A percentile compares a stretch with the other conserved stretches of the same genome.
Evolutionary conservation across 2,329 filamentous ascomycete species (phyloP).

Genomic region (Colletotrichum euphorbiae): DNA sequence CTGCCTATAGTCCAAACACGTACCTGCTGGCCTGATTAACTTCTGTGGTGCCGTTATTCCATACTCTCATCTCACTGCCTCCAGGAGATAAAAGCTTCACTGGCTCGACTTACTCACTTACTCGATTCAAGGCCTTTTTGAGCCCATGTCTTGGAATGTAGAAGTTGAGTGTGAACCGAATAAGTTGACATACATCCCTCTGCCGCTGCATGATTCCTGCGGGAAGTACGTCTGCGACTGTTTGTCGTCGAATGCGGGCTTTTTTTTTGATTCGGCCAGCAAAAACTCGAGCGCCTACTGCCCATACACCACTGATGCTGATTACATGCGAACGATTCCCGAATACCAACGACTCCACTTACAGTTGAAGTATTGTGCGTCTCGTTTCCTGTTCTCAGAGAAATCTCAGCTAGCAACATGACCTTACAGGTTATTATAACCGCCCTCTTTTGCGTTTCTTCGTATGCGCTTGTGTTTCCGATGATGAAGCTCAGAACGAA

Average conservation of each 20-base stretch:
- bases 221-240: constrained; percentile 15
- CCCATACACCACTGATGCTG: constrained; percentile 39
- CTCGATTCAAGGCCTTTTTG: constrained; percentile 53
- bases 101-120: constrained; percentile 57
- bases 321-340: constrained; percentile 38
- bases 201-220: background rate
- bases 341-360: constrained; percentile 40
- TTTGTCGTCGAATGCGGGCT: background rate
- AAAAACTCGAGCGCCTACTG: constrained; percentile 35
- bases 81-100: constrained; percentile 52
- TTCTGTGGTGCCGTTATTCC: constrained; percentile 46
- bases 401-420: background rate
- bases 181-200: constrained; percentile 43
- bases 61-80: constrained; percentile 41
- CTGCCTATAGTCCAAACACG: constrained; percentile 62
- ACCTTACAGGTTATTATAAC: constrained; percentile 48
- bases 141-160: constrained; percentile 52
- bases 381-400: background rate
- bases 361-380: constrained; percentile 41
- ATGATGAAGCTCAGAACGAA: constrained; percentile 63
- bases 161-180: constrained; percentile 49
- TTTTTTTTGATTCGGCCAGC: constrained; percentile 16
- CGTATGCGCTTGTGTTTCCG: constrained; percentile 56
- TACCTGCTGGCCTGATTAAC: constrained; percentile 53
- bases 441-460: constrained; percentile 54